These are phyloP conservation scores for Hortiboletus flavorubellus DNA, from an alignment of 768 basidiomycete genomes.

Conservation along the genomic window DNA sequence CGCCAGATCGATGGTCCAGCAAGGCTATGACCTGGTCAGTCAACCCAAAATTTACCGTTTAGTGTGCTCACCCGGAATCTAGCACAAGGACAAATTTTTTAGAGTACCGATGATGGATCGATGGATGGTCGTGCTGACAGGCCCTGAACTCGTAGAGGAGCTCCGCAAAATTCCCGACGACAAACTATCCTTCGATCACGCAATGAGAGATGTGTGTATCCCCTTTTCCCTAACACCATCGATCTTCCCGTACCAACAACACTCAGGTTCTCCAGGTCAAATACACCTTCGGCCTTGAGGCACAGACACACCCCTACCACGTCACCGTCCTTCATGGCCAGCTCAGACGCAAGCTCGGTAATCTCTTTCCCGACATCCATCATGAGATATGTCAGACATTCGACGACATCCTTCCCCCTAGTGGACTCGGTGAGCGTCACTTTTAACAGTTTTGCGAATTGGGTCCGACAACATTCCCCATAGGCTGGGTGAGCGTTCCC, in stretches of 20 bases:
- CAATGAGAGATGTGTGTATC: conserved; percentile 37
- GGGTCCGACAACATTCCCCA: not conserved
- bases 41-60: not conserved
- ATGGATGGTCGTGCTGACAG: conserved; percentile 46
- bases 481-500: conserved; percentile 32
- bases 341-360: conserved; percentile 33
- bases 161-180: conserved; percentile 47
- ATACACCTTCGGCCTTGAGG: conserved; percentile 35
- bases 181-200: conserved; percentile 41
- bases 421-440: conserved; percentile 17
- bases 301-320: conserved; percentile 36
- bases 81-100: conserved; percentile 38
- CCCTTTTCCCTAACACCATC: conserved; percentile 1
- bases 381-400: conserved; percentile 34
- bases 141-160: conserved; percentile 45
- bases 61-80: conserved; percentile 14
- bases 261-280: conserved; percentile 36
- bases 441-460: conserved; percentile 8
- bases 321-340: conserved; percentile 30
- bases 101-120: conserved; percentile 41
- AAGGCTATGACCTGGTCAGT: conserved; percentile 36
- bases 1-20: conserved; percentile 33
- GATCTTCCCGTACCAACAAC: conserved; percentile 17
- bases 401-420: conserved; percentile 26
- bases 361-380: conserved; percentile 32